Percentiles rank a stretch among this genome's conserved stretches.
Conservation (phyloP, 345 rosid species). For the Lepidium sativum region DNA sequence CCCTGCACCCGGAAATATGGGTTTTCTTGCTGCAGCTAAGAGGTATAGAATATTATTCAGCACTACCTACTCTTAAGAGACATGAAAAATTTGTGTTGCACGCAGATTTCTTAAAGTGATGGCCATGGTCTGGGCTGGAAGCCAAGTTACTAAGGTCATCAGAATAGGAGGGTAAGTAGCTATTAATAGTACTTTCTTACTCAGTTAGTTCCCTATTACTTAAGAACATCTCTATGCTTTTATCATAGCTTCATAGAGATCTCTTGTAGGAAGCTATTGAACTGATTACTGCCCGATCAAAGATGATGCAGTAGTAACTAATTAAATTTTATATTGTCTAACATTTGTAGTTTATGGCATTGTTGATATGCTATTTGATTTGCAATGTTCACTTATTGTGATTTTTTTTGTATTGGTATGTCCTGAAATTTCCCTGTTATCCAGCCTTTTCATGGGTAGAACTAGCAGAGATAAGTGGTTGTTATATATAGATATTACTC, state of each 20-base stretch:
- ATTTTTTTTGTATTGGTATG: background rate
- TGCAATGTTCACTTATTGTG: background rate
- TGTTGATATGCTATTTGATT: background rate
- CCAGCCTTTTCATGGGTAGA: background rate
- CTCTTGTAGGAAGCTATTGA: background rate
- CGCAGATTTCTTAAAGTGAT: constrained; percentile 80
- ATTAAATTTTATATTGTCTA: background rate
- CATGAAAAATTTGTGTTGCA: constrained; percentile 5
- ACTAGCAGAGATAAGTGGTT: background rate
- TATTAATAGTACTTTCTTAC: background rate
- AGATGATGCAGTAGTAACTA: background rate
- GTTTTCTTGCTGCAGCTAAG: constrained; percentile 65
- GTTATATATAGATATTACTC: background rate
- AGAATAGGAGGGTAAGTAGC: constrained; percentile 84
- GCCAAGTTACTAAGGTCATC: constrained; percentile 82
- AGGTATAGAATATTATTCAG: constrained; percentile 38
- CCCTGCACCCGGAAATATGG: constrained; percentile 76
- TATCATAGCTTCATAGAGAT: background rate
- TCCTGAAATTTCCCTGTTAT: background rate
- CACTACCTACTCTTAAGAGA: background rate
- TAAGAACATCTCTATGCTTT: background rate
- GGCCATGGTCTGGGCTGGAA: constrained; percentile 99
- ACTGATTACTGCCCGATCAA: background rate
- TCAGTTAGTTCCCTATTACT: background rate
- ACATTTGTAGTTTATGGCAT: background rate